Conservation (phyloP, 306 rosid species). For the Hippophae tibetana region DNA sequence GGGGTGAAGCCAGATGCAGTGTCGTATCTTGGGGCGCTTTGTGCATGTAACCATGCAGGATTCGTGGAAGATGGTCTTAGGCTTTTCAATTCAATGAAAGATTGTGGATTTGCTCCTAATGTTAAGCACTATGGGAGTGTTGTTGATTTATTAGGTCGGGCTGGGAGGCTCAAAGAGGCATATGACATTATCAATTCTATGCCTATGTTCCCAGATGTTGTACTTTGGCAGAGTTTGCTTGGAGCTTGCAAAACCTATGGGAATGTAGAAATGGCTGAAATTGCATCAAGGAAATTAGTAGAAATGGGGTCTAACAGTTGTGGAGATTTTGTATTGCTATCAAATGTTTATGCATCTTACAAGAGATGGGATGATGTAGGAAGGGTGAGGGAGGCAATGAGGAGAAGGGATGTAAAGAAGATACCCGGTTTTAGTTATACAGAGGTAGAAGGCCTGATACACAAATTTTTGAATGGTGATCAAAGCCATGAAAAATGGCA, state of each 20-base stretch:
- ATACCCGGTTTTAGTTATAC: slow-evolving; percentile 74
- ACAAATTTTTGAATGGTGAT: slow-evolving; percentile 68
- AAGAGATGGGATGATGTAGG: slow-evolving; percentile 80
- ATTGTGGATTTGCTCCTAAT: slow-evolving; percentile 34
- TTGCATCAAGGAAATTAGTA: slow-evolving; percentile 48
- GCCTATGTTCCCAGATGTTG: slow-evolving; percentile 63
- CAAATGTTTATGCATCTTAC: slow-evolving; percentile 69
- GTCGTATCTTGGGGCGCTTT: slow-evolving; percentile 68
- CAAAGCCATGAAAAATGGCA: slow-evolving; percentile 40
- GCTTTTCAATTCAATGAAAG: slow-evolving; percentile 50
- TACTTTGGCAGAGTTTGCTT: slow-evolving; percentile 81
- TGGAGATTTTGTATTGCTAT: slow-evolving; percentile 82
- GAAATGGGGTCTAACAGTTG: slow-evolving; percentile 77
- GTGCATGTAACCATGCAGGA: slow-evolving; percentile 85
- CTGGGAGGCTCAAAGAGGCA: slow-evolving; percentile 74
- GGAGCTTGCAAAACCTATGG: slow-evolving; percentile 87
- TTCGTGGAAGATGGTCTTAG: slow-evolving; percentile 67
- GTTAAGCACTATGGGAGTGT: slow-evolving; percentile 77
- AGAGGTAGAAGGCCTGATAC: slow-evolving; percentile 52
- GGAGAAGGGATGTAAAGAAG: slow-evolving; percentile 61
- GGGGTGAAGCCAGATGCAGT: slow-evolving; percentile 46
- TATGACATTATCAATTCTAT: slow-evolving; percentile 43
- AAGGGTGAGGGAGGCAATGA: slow-evolving; percentile 72
- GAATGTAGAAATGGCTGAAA: slow-evolving; percentile 74
- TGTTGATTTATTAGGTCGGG: slow-evolving; percentile 81